Percentiles rank a stretch among this genome's conserved stretches.
Conservation (phyloP, 2,329 filamentous ascomycete genomes). For the Periconia sp. region DNA sequence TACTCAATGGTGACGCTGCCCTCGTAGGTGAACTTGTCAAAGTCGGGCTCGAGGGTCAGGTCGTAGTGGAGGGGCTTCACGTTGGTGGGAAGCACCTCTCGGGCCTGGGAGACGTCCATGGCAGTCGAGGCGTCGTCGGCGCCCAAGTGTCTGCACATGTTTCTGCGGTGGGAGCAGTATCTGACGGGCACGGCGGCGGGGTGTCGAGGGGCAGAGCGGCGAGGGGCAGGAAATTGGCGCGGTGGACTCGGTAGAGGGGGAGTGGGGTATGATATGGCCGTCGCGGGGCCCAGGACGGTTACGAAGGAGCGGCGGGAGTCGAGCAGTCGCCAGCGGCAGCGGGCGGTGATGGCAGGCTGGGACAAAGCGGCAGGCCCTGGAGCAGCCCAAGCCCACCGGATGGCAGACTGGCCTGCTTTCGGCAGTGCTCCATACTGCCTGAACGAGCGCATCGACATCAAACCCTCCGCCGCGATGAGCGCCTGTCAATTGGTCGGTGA, state of each 20-base stretch:
- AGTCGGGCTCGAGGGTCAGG: conserved; percentile 88
- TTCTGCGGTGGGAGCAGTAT: conserved; percentile 77
- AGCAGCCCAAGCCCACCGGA: no score
- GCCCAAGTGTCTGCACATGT: conserved; percentile 72
- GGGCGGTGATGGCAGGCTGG: conserved; percentile 24
- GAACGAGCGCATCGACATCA: conserved; percentile 41
- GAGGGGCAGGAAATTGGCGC: conserved; percentile 28
- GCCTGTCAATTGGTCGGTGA: conserved; percentile 29
- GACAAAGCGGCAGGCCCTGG: neutral
- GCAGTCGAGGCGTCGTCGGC: conserved; percentile 61
- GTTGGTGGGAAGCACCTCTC: conserved; percentile 89
- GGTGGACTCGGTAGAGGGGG: conserved; percentile 27
- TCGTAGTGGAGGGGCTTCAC: conserved; percentile 93
- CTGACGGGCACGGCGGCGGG: conserved; percentile 41
- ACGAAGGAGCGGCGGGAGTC: conserved; percentile 27
- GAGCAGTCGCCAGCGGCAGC: conserved; percentile 24
- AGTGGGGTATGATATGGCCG: conserved; percentile 36
- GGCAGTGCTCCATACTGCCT: conserved; percentile 37
- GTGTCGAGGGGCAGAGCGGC: conserved; percentile 24
- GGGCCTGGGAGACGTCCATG: conserved; percentile 67
- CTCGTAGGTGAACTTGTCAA: conserved; percentile 85
- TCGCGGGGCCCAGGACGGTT: conserved; percentile 35
- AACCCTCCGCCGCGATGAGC: conserved; percentile 23
- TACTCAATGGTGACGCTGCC: conserved; percentile 84
- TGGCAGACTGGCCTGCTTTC: conserved; percentile 23